A percentile compares a stretch with the other conserved stretches of the same genome.
Conservation (phyloP, 768 basidiomycete genomes). For the Clavaria fumosa region DNA sequence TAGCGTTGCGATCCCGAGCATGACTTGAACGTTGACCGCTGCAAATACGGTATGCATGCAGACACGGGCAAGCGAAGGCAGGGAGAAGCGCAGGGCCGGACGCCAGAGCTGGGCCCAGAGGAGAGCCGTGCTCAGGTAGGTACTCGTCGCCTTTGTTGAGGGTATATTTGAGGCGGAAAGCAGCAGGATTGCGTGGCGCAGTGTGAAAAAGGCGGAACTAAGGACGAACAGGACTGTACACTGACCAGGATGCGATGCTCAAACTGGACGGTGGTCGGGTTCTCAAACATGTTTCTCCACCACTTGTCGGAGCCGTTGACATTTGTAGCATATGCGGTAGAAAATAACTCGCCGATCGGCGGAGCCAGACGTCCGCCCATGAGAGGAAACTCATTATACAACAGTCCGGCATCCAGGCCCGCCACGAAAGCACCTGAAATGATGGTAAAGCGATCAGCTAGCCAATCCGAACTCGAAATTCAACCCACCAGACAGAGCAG, state of each 20-base stretch:
- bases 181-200: neutral
- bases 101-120: slow-evolving; percentile 47
- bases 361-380: slow-evolving; percentile 88
- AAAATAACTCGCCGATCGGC: slow-evolving; percentile 69
- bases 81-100: slow-evolving; percentile 36
- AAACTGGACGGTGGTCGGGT: slow-evolving; percentile 95
- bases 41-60: slow-evolving; percentile 48
- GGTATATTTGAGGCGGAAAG: slow-evolving; percentile 1
- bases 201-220: too few relatives aligned
- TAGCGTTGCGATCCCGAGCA: slow-evolving; percentile 52
- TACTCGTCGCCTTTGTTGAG: slow-evolving; percentile 56
- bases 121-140: slow-evolving; percentile 52
- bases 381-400: slow-evolving; percentile 97
- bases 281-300: slow-evolving; percentile 96
- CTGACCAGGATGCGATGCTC: slow-evolving; percentile 85
- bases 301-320: slow-evolving; percentile 62
- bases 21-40: slow-evolving; percentile 74
- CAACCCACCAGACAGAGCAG: slow-evolving; percentile 73
- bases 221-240: slow-evolving; percentile 10
- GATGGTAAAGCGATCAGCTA: neutral
- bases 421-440: slow-evolving; percentile 88
- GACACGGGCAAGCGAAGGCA: slow-evolving; percentile 48
- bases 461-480: neutral
- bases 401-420: slow-evolving; percentile 86
- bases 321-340: slow-evolving; percentile 54